Evolutionary conservation across 352 stramenopile genomes (phyloP).

Genomic region (Pythium sukuiense): DNA sequence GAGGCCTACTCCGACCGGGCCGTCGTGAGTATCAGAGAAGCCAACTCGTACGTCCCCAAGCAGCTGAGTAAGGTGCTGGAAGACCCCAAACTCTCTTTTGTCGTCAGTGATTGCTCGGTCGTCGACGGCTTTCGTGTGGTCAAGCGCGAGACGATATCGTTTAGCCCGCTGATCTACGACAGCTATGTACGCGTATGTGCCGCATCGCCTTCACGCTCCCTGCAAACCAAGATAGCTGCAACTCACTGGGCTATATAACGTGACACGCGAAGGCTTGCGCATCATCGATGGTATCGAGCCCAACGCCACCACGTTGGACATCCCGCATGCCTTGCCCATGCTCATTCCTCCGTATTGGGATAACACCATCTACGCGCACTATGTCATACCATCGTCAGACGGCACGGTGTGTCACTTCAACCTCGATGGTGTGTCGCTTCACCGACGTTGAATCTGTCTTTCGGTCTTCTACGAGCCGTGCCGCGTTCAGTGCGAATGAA

Average conservation of each 20-base stretch:
- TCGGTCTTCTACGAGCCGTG: neutral
- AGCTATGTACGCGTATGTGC: conserved; percentile 9
- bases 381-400: neutral
- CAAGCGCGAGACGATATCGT: conserved; percentile 7
- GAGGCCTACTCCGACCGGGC: conserved; percentile 38
- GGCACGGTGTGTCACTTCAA: neutral
- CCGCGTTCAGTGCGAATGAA: neutral
- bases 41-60: conserved; percentile 26
- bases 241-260: neutral
- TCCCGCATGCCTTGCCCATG: neutral
- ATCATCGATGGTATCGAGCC: neutral
- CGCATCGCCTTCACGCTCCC: conserved; percentile 18
- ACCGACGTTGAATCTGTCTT: no score
- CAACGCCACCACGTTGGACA: neutral
- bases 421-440: neutral
- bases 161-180: neutral
- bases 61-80: conserved; percentile 23
- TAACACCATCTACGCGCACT: neutral
- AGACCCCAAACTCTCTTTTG: neutral
- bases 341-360: neutral
- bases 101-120: conserved; percentile 6
- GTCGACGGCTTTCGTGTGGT: conserved; percentile 31
- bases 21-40: conserved; percentile 29
- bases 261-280: neutral
- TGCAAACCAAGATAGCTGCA: neutral